A percentile compares a stretch with the other conserved stretches of the same genome.
Evolutionary conservation across 495 filamentous ascomycete genomes (phyloP).

Genomic region (Amniculicola lignicola): DNA sequence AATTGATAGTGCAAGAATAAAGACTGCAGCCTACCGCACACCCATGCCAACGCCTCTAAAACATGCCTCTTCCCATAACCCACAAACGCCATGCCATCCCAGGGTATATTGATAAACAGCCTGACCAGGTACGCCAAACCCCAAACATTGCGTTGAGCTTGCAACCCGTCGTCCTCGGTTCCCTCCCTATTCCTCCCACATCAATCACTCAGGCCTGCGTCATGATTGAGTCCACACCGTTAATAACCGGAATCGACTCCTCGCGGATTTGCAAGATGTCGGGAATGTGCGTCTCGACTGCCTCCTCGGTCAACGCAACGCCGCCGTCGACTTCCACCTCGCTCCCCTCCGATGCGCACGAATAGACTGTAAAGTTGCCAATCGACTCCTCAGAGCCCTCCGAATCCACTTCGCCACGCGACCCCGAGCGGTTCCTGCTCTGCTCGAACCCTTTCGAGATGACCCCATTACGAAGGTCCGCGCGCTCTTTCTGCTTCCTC

Average conservation of each 20-base stretch:
- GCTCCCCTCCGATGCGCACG: constrained; percentile 17
- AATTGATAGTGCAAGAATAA: no score
- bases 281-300: constrained; percentile 49
- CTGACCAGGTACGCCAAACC: no score
- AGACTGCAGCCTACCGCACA: no score
- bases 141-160: no score
- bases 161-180: no score
- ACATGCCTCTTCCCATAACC: no score
- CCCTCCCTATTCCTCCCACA: no score
- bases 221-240: not conserved
- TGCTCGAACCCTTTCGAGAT: not conserved
- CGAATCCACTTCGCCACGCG: no score
- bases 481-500: constrained; percentile 19
- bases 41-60: no score
- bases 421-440: not conserved
- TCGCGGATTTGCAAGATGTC: constrained; percentile 47
- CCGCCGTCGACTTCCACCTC: constrained; percentile 49
- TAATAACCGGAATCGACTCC: not conserved
- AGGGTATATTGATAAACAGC: no score
- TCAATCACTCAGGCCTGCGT: not conserved
- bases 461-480: constrained; percentile 4
- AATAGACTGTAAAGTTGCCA: constrained; percentile 25
- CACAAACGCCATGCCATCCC: no score
- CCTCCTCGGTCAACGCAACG: constrained; percentile 60
- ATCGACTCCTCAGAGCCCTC: constrained; percentile 16